Percentiles rank a stretch among this genome's conserved stretches.
Conservation (phyloP, 177 flowering plant species). For the Tripterygium wilfordii region DNA sequence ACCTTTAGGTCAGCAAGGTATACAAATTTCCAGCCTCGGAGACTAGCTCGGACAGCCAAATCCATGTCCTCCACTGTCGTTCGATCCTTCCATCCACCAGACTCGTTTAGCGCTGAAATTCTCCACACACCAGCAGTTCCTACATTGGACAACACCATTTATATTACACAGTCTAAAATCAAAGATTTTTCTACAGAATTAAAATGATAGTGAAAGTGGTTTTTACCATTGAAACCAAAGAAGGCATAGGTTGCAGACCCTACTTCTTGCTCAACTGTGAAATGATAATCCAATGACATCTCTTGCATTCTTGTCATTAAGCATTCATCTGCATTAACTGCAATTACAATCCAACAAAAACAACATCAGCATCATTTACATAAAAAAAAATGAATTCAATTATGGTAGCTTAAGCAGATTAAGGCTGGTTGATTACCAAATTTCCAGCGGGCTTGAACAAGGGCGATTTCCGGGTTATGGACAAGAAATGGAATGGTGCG, state of each 20-base stretch:
- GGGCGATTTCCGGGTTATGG: conserved; percentile 27
- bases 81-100: conserved; percentile 34
- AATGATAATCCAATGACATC: too few relatives aligned
- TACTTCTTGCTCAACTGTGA: conserved; percentile 29
- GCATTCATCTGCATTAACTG: conserved; percentile 25
- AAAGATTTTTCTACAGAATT: neutral
- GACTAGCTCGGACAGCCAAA: too few relatives aligned
- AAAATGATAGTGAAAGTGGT: neutral
- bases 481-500: conserved; percentile 29
- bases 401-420: too few relatives aligned
- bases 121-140: conserved; percentile 33
- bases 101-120: conserved; percentile 25
- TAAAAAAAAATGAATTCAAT: too few relatives aligned
- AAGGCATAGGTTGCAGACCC: conserved; percentile 22
- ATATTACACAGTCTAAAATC: neutral
- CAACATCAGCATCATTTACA: too few relatives aligned
- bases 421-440: too few relatives aligned
- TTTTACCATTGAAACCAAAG: conserved; percentile 24
- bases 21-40: conserved; percentile 32
- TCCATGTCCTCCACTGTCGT: too few relatives aligned
- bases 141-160: neutral
- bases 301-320: conserved; percentile 26
- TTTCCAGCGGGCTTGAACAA: conserved; percentile 36
- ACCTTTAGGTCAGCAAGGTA: conserved; percentile 25
- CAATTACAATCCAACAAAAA: neutral